Evolutionary conservation across 768 basidiomycete species (phyloP), one percentile per base, ranked within the genome.

Genomic region (Thelephora aurantiotincta): DNA sequence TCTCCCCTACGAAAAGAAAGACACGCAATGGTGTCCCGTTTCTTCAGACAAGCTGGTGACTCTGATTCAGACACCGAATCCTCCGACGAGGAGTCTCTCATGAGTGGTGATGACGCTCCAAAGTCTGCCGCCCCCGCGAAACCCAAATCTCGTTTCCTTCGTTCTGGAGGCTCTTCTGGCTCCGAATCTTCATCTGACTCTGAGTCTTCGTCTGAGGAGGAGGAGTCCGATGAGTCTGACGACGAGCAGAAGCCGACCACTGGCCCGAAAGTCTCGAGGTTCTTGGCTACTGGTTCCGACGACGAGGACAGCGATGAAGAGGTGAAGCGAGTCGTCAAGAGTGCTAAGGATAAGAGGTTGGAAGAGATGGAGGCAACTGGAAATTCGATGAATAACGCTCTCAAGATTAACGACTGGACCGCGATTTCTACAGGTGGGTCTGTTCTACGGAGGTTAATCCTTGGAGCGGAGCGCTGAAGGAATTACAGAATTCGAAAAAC

Each of bases 331-430:
- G 77, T 80, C 33, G 75, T 85, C 43, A 78, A 89, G 63, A 90
- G 87, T 59, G 93, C 94, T 35, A 84, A 84, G 57, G 88, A 93
- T 64, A 93, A 89, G 63, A 74, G 93, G 46, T 64, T 92, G 59
- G 90, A 84, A 43, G 96, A 98, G 72, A 93, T 98, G 79, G 93
- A 97, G 63, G 78, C 78, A 1, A 84, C 83, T 2, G 88, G 89
- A 48, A 92, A 84, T 65, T 71, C 71, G 43, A 96, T 98, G 69
- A 89, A 94, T 43, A 98, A 99, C 60, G 92, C 83, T 16, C 70
- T 87, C 52, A 94, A 88, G 72, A 93, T 94, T 55, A 94, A 93
- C 57, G 92, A 99, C 66, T 99, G 96, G 96, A 80, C 82, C 20
- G 79, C 78, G 23, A 93, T 91, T 57, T 89, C 85, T 18, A 82